Evolutionary conservation across 2,329 filamentous ascomycete species (phyloP).

Genomic region (Aspergillus tamarii): DNA sequence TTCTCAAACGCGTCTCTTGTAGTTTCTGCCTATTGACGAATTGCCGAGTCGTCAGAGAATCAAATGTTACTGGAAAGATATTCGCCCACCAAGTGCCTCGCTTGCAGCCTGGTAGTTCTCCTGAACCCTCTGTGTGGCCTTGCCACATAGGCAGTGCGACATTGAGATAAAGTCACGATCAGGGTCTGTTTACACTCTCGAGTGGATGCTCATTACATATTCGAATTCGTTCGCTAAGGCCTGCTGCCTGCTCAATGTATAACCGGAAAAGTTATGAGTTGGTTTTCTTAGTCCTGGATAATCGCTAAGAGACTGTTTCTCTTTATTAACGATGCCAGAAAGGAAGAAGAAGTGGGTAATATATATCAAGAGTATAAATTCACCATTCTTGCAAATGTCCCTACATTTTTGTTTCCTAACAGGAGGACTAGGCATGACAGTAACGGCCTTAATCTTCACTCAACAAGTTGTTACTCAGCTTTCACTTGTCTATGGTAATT

Average conservation of each 20-base stretch:
- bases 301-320: neutral
- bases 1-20: too few species aligned
- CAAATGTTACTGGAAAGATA: neutral
- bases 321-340: neutral
- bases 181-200: neutral
- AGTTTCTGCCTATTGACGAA: too few species aligned
- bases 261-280: slow-evolving; percentile 9
- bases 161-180: slow-evolving; percentile 15
- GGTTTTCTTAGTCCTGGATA: neutral
- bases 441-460: neutral
- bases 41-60: too few species aligned
- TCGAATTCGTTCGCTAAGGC: slow-evolving; percentile 5
- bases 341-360: neutral
- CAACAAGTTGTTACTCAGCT: too few species aligned
- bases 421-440: too few species aligned
- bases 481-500: too few species aligned
- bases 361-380: neutral
- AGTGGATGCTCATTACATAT: slow-evolving; percentile 15
- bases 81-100: neutral
- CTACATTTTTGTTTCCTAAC: too few species aligned
- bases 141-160: slow-evolving; percentile 18
- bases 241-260: slow-evolving; percentile 15
- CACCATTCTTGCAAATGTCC: neutral
- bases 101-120: neutral
- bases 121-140: too few species aligned